Evolutionary conservation across 2,329 filamentous ascomycete genomes (phyloP).

Genomic region (Pseudogymnoascus sp.): DNA sequence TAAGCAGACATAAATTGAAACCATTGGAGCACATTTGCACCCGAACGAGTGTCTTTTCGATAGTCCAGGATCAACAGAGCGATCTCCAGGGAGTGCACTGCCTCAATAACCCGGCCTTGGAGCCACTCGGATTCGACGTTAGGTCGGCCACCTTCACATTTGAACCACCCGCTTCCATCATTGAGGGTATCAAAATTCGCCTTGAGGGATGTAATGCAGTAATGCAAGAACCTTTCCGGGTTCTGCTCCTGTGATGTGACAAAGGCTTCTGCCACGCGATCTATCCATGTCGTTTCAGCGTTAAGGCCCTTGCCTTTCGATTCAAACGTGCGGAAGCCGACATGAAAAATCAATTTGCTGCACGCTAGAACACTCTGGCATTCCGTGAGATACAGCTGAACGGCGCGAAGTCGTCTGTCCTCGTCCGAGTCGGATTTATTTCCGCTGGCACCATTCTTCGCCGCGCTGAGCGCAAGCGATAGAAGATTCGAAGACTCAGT

Average conservation of each 20-base stretch:
- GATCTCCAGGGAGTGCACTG: conserved; percentile 64
- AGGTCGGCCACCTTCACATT: conserved; percentile 40
- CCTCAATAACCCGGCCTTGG: conserved; percentile 57
- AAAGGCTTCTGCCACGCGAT: conserved; percentile 14
- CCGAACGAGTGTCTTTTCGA: conserved; percentile 47
- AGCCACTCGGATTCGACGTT: conserved; percentile 52
- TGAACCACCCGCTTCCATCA: conserved; percentile 37
- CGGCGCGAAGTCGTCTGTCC: conserved; percentile 57
- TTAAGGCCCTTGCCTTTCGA: conserved; percentile 12
- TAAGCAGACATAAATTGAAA: conserved; percentile 63
- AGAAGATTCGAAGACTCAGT: conserved; percentile 49
- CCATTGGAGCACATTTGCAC: conserved; percentile 59
- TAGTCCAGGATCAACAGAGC: conserved; percentile 62
- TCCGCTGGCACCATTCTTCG: neutral
- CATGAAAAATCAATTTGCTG: conserved; percentile 39
- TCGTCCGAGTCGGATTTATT: conserved; percentile 56
- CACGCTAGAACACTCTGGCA: conserved; percentile 60
- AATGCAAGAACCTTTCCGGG: conserved; percentile 16
- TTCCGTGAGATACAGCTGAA: conserved; percentile 65
- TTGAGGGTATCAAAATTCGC: conserved; percentile 39
- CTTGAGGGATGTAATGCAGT: conserved; percentile 42
- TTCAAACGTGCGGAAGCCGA: conserved; percentile 24
- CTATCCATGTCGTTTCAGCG: conserved; percentile 7
- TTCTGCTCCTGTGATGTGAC: conserved; percentile 8
- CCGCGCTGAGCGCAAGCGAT: conserved; percentile 32